Percentiles rank a stretch among this genome's conserved stretches.
Conservation (phyloP, 257 asterid species). For the Echium plantagineum region DNA sequence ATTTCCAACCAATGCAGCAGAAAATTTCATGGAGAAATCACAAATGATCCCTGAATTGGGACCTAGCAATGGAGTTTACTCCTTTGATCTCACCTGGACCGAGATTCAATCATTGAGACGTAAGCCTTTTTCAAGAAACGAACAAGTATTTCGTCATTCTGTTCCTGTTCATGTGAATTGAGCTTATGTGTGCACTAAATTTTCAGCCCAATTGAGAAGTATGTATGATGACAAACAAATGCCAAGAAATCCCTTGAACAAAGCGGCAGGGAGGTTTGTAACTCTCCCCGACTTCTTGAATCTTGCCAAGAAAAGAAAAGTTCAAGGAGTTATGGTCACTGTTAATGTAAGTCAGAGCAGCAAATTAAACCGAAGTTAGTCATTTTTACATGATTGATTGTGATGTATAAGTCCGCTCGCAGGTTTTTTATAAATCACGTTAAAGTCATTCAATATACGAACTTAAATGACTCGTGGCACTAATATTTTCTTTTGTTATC, state of each 20-base stretch:
- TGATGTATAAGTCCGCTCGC: background rate
- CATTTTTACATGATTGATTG: background rate
- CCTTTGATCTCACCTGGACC: constrained; percentile 72
- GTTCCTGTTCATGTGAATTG: background rate
- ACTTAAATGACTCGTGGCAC: background rate
- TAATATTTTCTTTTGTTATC: constrained; percentile 2
- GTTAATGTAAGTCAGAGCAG: constrained; percentile 21
- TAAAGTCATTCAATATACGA: background rate
- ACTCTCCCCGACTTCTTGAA: constrained; percentile 61
- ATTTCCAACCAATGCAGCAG: constrained; percentile 67
- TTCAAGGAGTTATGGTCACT: constrained; percentile 36
- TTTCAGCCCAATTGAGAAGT: constrained; percentile 58
- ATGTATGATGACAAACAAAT: constrained; percentile 18
- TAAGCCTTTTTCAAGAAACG: constrained; percentile 18
- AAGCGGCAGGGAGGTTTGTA: constrained; percentile 55
- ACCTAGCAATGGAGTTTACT: constrained; percentile 52
- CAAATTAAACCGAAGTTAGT: background rate
- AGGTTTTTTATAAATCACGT: background rate
- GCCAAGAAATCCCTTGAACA: constrained; percentile 50
- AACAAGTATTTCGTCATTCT: background rate
- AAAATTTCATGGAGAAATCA: constrained; percentile 34
- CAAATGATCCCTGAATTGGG: constrained; percentile 45
- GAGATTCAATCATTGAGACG: constrained; percentile 63
- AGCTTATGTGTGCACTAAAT: background rate
- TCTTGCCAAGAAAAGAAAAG: constrained; percentile 43